Percentiles rank a stretch among this genome's conserved stretches.
Evolutionary conservation across 768 basidiomycete genomes (phyloP).

Genomic region (Auriscalpium microsporum): DNA sequence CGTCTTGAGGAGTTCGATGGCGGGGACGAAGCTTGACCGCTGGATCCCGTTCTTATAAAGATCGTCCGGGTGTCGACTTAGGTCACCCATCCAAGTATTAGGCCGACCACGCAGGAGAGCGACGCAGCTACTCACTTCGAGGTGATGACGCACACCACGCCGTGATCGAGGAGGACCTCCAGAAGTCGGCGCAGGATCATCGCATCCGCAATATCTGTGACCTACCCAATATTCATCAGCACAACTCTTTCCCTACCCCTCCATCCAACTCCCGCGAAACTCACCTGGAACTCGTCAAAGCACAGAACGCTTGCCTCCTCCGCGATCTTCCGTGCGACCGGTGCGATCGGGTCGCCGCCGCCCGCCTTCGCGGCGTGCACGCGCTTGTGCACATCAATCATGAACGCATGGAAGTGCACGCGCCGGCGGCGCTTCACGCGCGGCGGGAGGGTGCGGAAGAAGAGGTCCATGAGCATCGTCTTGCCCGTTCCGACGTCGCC

Average conservation of each 20-base stretch:
- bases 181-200: constrained; percentile 93
- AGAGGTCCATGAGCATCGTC: constrained; percentile 99
- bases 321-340: constrained; percentile 83
- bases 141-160: constrained; percentile 92
- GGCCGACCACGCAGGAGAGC: neutral
- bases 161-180: constrained; percentile 77
- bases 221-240: constrained; percentile 39
- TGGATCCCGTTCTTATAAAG: constrained; percentile 99
- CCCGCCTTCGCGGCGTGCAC: constrained; percentile 70
- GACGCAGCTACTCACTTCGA: constrained; percentile 68
- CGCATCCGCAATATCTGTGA: constrained; percentile 95
- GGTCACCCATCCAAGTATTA: too few species aligned
- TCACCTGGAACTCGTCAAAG: constrained; percentile 98
- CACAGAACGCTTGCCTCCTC: constrained; percentile 79
- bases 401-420: constrained; percentile 98
- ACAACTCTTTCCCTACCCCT: neutral
- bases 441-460: constrained; percentile 74
- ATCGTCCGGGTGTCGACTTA: constrained; percentile 96
- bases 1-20: constrained; percentile 87
- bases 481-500: constrained; percentile 98
- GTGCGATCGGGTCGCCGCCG: constrained; percentile 76
- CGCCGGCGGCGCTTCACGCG: constrained; percentile 66
- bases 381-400: constrained; percentile 97
- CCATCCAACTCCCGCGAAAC: too few species aligned
- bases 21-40: constrained; percentile 86